Conservation (phyloP, 2,329 filamentous ascomycete species). For the Rhynchosporium agropyri region DNA sequence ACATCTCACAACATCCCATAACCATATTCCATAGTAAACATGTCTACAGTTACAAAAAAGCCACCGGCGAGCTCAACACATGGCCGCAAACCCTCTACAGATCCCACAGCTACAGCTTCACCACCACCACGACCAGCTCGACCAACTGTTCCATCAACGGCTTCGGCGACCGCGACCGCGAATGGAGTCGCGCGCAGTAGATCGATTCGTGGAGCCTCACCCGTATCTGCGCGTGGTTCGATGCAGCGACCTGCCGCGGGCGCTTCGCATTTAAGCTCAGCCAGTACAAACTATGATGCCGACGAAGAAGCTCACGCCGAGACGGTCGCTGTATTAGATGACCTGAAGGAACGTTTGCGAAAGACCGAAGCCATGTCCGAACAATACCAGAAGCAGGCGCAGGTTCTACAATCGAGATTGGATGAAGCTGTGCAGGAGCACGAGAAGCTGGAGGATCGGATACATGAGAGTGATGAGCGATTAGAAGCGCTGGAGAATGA, state of each 20-base stretch:
- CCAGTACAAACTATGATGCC: constrained; percentile 47
- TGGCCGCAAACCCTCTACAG: constrained; percentile 39
- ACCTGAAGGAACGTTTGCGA: constrained; percentile 79
- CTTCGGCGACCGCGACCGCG: constrained; percentile 34
- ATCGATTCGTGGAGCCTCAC: constrained; percentile 65
- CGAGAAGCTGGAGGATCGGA: constrained; percentile 80
- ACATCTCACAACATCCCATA: constrained; percentile 8
- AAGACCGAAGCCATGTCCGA: constrained; percentile 79
- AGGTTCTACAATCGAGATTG: constrained; percentile 81
- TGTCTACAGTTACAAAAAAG: constrained; percentile 50
- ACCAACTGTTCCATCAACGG: constrained; percentile 27
- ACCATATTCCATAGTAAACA: constrained; percentile 30
- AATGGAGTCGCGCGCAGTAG: constrained; percentile 57
- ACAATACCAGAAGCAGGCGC: constrained; percentile 79
- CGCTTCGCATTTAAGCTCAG: constrained; percentile 40
- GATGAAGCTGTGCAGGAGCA: constrained; percentile 86
- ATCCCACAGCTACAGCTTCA: constrained; percentile 30
- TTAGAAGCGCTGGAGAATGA: constrained; percentile 81
- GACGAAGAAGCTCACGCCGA: constrained; percentile 79
- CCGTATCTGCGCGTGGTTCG: constrained; percentile 73
- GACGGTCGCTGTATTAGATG: constrained; percentile 76
- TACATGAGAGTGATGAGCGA: constrained; percentile 84
- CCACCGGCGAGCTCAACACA: constrained; percentile 37
- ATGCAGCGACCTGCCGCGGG: constrained; percentile 57
- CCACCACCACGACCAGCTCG: constrained; percentile 28